Conservation (phyloP, 805 yeast species). For the Maudiozyma barnettii region DNA sequence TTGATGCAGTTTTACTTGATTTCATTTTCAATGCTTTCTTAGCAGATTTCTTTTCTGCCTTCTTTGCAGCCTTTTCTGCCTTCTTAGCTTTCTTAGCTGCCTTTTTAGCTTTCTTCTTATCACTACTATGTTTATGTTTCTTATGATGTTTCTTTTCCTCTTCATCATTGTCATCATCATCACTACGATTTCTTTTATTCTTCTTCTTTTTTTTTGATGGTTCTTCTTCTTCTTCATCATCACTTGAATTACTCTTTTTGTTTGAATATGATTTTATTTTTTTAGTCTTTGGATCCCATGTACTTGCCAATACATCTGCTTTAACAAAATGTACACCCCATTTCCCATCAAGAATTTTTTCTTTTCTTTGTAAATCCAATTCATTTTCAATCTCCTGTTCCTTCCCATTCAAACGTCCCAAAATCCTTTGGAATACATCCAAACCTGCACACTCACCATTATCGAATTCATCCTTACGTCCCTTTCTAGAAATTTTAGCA, state of each 20-base stretch:
- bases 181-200: slow-evolving; percentile 9
- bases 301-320: slow-evolving; percentile 75
- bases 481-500: slow-evolving; percentile 53
- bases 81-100: slow-evolving; percentile 27
- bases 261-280: slow-evolving; percentile 25
- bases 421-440: slow-evolving; percentile 83
- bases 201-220: background rate
- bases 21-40: background rate
- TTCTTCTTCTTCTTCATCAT: too few species aligned
- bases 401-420: slow-evolving; percentile 84
- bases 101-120: slow-evolving; percentile 24
- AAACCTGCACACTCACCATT: slow-evolving; percentile 82
- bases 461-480: slow-evolving; percentile 58
- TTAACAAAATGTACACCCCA: slow-evolving; percentile 83
- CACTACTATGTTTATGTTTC: slow-evolving; percentile 24
- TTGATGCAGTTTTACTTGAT: slow-evolving; percentile 15
- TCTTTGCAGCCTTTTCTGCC: slow-evolving; percentile 20
- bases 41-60: slow-evolving; percentile 20
- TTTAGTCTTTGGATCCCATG: slow-evolving; percentile 61
- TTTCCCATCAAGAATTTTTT: slow-evolving; percentile 67
- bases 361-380: slow-evolving; percentile 57
- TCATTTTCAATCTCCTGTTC: slow-evolving; percentile 57
- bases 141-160: slow-evolving; percentile 12
- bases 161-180: slow-evolving; percentile 25
- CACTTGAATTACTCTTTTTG: slow-evolving; percentile 4